Conservation (phyloP, 2,329 filamentous ascomycete genomes). For the Hypoxylon sp. region DNA sequence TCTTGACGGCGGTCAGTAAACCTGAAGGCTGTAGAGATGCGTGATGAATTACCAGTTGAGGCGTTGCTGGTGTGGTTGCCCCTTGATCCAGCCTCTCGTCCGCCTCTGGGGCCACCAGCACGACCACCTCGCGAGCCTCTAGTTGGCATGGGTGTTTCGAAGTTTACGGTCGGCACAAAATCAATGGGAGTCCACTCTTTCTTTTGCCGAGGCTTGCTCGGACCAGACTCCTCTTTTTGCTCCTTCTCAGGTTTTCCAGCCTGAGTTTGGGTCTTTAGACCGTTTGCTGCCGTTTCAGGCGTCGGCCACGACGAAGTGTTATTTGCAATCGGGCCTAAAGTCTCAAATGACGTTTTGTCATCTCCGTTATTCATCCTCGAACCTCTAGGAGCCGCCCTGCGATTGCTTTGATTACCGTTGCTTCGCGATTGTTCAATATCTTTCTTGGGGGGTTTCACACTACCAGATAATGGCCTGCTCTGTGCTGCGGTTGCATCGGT, state of each 20-base stretch:
- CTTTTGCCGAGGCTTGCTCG: conserved; percentile 73
- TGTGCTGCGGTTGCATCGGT: conserved; percentile 45
- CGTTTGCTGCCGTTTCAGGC: conserved; percentile 82
- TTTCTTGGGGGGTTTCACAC: conserved; percentile 61
- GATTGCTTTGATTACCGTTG: conserved; percentile 58
- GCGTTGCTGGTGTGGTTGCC: conserved; percentile 41
- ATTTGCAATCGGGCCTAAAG: conserved; percentile 78
- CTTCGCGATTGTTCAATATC: conserved; percentile 58
- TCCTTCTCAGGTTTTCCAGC: conserved; percentile 73
- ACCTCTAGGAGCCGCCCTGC: conserved; percentile 62
- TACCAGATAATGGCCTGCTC: conserved; percentile 54
- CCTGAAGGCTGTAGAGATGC: neutral
- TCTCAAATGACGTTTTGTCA: conserved; percentile 53
- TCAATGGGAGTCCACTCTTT: conserved; percentile 88
- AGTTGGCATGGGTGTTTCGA: conserved; percentile 83
- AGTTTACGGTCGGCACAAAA: conserved; percentile 87
- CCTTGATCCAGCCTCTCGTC: conserved; percentile 48
- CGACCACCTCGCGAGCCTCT: conserved; percentile 66
- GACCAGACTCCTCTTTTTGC: conserved; percentile 71
- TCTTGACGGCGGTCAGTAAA: conserved; percentile 45
- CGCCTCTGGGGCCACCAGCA: conserved; percentile 50
- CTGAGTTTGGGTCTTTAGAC: conserved; percentile 80
- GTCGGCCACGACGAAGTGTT: conserved; percentile 91
- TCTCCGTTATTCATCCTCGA: conserved; percentile 63
- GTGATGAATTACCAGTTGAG: conserved; percentile 44